Base-by-base conservation (phyloP, 2,329 filamentous ascomycete genomes). In the Ophiostoma populinum region DNA sequence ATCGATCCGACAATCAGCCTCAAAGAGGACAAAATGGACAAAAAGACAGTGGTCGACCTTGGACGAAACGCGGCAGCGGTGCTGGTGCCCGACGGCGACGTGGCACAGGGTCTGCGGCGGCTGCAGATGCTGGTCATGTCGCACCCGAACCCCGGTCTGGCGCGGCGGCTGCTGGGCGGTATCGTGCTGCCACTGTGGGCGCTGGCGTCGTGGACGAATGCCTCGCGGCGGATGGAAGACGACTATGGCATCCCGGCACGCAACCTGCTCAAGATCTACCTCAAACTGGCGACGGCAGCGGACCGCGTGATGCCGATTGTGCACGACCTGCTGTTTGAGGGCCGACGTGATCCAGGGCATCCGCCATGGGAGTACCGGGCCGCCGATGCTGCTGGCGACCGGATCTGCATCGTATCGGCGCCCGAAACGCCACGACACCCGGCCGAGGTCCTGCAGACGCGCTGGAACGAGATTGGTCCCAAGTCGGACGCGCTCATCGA, bases 141-240 rank as follows among this genome's bases (percentile, higher is more conserved):
- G 0, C 76, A 77, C 46, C 74, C 75, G 0, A 75, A 79, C 37
- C 70, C 75, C 0, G 73, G 73, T 0, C 53, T 81, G 8, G 67
- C 72, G 29, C 72, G 64, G 42, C 60, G 77, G 34, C 55, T 82
- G 1, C 51, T 80, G 3, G 55, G 58, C 3, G 69, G 69, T 1
- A 47, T 80, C 2, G 45, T 78, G 3, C 51, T 72, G 5, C 65
- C 75, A 2, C 54, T 82, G 0, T 82, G 77, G 77, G 58, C 63
- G 2, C 48, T 81, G 12, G 56, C 67, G 1, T 67, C 65, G 5
- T 71, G 70, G 61, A 55, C 5, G 45, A 19, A 26, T 2, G 52
- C 7, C 34, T 49, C 1, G 41, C 47, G 2, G 47, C 37, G 3
- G n/a, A 53, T 31, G 5, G 53, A 58, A 13, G 51, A 58, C 18